Percentiles rank a stretch among this genome's conserved stretches.
phyloP scores from a whole-genome alignment of 116 monocot species.

The Iris pallida region DNA sequence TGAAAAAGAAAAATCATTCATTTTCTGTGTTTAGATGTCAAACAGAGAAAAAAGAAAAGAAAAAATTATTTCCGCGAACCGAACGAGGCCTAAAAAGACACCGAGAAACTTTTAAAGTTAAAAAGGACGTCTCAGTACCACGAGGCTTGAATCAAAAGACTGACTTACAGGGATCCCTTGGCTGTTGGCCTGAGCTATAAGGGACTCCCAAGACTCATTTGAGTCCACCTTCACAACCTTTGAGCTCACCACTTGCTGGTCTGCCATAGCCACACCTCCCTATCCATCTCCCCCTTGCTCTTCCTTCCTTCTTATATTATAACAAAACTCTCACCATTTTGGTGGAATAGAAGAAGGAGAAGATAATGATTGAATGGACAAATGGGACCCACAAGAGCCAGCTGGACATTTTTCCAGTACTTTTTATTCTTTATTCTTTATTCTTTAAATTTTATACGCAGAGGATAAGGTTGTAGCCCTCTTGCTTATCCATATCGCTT shows the following conservation, averaged over 20 bases:
- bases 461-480: too few species aligned
- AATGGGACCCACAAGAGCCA: too few species aligned
- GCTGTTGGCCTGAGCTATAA: slow-evolving; percentile 37
- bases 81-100: too few species aligned
- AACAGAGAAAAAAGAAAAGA: not conserved
- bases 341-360: too few species aligned
- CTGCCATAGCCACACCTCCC: slow-evolving; percentile 12
- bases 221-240: slow-evolving; percentile 59
- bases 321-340: not conserved
- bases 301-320: not conserved
- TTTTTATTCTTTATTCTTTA: too few species aligned
- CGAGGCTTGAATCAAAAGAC: not conserved
- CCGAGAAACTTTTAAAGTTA: not conserved
- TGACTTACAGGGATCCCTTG: slow-evolving; percentile 46
- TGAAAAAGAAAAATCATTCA: not conserved
- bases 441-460: too few species aligned
- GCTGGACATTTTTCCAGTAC: too few species aligned
- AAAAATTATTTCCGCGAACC: not conserved
- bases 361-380: too few species aligned
- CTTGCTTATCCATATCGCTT: too few species aligned
- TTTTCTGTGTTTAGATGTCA: too few species aligned
- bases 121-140: not conserved
- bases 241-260: slow-evolving; percentile 16
- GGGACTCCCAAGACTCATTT: slow-evolving; percentile 45
- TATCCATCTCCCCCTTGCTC: too few species aligned